Conservation (phyloP, 345 rosid genomes). For the Carallia brachiata region DNA sequence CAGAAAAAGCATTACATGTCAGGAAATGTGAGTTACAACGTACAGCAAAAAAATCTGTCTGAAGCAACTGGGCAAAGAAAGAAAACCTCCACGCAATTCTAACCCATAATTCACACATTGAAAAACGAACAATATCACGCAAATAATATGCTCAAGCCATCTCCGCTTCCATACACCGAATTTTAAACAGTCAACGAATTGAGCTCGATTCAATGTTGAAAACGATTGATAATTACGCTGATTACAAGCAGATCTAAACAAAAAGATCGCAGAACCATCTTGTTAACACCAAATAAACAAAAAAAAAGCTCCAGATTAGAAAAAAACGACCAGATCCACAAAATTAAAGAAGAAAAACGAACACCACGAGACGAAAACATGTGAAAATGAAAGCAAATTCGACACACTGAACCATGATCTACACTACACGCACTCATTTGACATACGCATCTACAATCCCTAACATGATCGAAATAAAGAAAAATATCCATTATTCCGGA, state of each 20-base stretch:
- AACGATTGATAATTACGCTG: neutral
- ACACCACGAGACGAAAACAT: conserved; percentile 5
- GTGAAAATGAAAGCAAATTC: neutral
- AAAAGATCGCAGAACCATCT: conserved; percentile 1
- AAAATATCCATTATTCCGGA: too few relatives aligned
- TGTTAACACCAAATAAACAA: neutral
- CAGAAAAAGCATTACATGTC: neutral
- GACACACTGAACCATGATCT: neutral
- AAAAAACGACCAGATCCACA: conserved; percentile 13
- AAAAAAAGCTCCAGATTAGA: neutral
- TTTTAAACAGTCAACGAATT: too few relatives aligned
- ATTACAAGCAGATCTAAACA: conserved; percentile 21
- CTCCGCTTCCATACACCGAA: too few relatives aligned
- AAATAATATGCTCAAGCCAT: neutral
- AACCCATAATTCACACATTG: too few relatives aligned
- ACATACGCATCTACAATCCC: neutral
- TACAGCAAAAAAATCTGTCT: too few relatives aligned
- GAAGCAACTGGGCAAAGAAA: too few relatives aligned
- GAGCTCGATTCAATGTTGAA: neutral
- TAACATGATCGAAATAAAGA: neutral
- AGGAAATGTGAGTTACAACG: too few relatives aligned
- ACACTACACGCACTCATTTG: neutral
- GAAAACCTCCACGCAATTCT: too few relatives aligned
- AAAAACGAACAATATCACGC: too few relatives aligned
- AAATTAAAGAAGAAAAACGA: neutral